A percentile compares a stretch with the other conserved stretches of the same genome.
phyloP scores from a whole-genome alignment of 257 asterid genomes.

The Salvia hispanica region DNA sequence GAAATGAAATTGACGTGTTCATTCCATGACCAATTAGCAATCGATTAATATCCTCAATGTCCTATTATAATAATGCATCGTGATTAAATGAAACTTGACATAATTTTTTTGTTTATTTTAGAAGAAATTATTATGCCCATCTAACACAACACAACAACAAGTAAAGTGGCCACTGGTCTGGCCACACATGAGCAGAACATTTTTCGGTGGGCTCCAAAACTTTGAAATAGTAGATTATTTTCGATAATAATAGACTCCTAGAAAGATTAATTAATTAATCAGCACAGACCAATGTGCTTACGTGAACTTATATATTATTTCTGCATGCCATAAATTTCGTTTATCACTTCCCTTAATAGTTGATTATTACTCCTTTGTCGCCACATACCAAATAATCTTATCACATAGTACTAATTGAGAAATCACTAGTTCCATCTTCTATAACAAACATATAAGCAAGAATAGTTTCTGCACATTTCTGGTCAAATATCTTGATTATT shows the following conservation, averaged over 20 bases:
- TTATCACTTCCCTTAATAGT: constrained; percentile 14
- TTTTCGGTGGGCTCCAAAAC: neutral
- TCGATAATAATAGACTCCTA: neutral
- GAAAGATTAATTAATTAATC: neutral
- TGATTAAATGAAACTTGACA: too few species aligned
- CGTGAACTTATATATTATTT: neutral
- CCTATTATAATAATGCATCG: too few species aligned
- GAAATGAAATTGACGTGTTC: too few species aligned
- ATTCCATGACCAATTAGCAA: neutral
- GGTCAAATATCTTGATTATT: too few species aligned
- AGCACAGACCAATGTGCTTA: neutral
- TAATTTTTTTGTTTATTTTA: too few species aligned
- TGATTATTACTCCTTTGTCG: constrained; percentile 15
- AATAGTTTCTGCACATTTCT: too few species aligned
- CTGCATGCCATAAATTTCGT: neutral
- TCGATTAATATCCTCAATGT: neutral
- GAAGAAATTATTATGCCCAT: too few species aligned
- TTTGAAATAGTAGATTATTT: neutral
- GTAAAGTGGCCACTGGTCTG: neutral
- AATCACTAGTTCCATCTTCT: neutral
- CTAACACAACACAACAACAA: neutral
- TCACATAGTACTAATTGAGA: too few species aligned
- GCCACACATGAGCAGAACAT: neutral
- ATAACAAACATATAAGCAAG: too few species aligned
- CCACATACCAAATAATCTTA: constrained; percentile 18